Evolutionary conservation across 139 green algal species (phyloP).

Genomic region (Spirogloea muscicola): DNA sequence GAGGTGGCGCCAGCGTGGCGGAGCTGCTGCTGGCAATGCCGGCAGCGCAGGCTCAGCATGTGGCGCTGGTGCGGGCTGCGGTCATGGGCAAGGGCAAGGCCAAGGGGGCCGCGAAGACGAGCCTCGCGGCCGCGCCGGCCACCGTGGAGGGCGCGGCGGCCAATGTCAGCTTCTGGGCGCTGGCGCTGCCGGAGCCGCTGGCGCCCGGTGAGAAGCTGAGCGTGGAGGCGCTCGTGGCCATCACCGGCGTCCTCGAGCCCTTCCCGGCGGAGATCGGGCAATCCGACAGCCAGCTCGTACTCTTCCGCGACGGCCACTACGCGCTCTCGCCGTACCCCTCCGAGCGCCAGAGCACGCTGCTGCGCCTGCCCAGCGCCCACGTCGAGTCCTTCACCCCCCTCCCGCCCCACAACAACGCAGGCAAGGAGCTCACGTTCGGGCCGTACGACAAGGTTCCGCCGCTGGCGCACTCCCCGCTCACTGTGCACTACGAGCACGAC

Average conservation of each 20-base stretch:
- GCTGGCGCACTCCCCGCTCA: conserved; percentile 49
- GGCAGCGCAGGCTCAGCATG: neutral
- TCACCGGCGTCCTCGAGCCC: conserved; percentile 54
- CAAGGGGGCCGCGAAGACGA: conserved; percentile 3
- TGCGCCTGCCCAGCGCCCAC: conserved; percentile 49
- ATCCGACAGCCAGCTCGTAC: conserved; percentile 66
- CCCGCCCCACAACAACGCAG: conserved; percentile 34
- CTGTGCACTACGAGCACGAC: conserved; percentile 79
- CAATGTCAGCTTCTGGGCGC: conserved; percentile 8
- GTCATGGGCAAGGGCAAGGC: conserved; percentile 18
- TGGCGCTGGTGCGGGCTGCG: neutral
- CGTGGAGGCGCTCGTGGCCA: conserved; percentile 12
- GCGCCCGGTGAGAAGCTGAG: conserved; percentile 6
- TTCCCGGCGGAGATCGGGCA: conserved; percentile 64
- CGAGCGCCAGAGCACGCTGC: conserved; percentile 56
- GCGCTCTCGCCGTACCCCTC: conserved; percentile 66
- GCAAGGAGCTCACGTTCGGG: conserved; percentile 45
- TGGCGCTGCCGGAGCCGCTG: conserved; percentile 18
- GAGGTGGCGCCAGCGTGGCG: neutral
- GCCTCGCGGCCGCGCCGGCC: neutral
- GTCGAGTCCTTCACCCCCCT: conserved; percentile 55
- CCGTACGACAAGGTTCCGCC: conserved; percentile 52
- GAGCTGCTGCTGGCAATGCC: neutral
- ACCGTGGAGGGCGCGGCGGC: neutral
- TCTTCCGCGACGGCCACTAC: conserved; percentile 59